Conservation (phyloP, 306 rosid genomes). For the Sphenostylis stenocarpa region DNA sequence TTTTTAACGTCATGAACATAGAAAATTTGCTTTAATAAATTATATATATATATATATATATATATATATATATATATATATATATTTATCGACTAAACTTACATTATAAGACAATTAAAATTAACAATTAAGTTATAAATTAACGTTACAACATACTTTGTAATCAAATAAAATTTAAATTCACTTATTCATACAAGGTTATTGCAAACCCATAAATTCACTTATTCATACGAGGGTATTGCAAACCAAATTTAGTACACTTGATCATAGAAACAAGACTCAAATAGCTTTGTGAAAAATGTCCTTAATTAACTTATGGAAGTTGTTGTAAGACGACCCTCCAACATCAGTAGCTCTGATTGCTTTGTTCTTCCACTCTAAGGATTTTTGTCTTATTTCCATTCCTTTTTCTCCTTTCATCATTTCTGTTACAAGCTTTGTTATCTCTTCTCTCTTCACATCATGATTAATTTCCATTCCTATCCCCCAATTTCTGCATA, state of each 20-base stretch:
- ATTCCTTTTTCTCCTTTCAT: not conserved
- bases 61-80: no score
- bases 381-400: not conserved
- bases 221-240: no score
- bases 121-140: no score
- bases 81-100: no score
- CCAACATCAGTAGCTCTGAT: not conserved
- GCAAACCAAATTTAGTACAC: not conserved
- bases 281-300: not conserved
- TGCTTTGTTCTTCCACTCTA: conserved; percentile 19
- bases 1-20: no score
- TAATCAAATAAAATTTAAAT: no score
- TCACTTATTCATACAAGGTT: no score
- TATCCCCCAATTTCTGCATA: not conserved
- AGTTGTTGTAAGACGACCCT: conserved; percentile 13
- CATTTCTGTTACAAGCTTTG: not conserved
- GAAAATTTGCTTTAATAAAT: no score
- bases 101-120: no score
- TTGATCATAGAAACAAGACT: not conserved
- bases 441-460: conserved; percentile 5
- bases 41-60: no score
- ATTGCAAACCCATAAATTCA: no score
- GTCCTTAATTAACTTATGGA: not conserved
- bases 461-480: conserved; percentile 19
- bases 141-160: no score